A percentile compares a stretch with the other conserved stretches of the same genome.
Conservation (phyloP, 2,329 filamentous ascomycete genomes). For the Byssoonygena ceratinophila region DNA sequence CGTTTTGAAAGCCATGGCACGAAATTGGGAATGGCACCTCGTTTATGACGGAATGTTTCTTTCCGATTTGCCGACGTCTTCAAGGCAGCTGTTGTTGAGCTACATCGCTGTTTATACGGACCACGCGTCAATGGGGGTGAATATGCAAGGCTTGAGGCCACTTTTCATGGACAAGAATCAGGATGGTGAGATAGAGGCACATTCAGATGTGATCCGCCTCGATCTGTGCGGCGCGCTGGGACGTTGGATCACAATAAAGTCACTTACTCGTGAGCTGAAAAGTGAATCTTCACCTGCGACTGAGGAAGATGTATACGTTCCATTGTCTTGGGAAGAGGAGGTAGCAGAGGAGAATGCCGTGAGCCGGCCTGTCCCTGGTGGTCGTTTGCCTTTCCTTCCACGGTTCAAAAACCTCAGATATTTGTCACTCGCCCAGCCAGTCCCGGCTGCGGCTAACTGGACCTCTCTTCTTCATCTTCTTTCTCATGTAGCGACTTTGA, state of each 20-base stretch:
- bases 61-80: constrained; percentile 39
- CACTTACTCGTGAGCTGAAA: constrained; percentile 39
- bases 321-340: constrained; percentile 35
- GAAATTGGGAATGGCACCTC: constrained; percentile 47
- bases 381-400: constrained; percentile 21
- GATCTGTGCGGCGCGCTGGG: constrained; percentile 46
- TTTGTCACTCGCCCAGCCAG: constrained; percentile 47
- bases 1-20: constrained; percentile 44
- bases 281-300: constrained; percentile 16
- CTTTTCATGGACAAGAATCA: constrained; percentile 33
- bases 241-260: constrained; percentile 39
- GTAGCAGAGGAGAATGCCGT: constrained; percentile 1
- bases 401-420: constrained; percentile 46
- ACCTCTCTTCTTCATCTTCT: constrained; percentile 44
- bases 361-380: constrained; percentile 11
- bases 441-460: constrained; percentile 42
- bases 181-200: constrained; percentile 19
- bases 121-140: constrained; percentile 30
- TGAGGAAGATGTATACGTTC: constrained; percentile 17
- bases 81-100: constrained; percentile 46
- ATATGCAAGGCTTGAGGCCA: constrained; percentile 39
- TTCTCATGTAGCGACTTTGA: constrained; percentile 45
- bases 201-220: constrained; percentile 40
- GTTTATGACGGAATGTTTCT: constrained; percentile 49
- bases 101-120: constrained; percentile 46